A percentile compares a stretch with the other conserved stretches of the same genome.
phyloP scores from a whole-genome alignment of 73 alveolate genomes.

The Paraurostyla sp. region DNA sequence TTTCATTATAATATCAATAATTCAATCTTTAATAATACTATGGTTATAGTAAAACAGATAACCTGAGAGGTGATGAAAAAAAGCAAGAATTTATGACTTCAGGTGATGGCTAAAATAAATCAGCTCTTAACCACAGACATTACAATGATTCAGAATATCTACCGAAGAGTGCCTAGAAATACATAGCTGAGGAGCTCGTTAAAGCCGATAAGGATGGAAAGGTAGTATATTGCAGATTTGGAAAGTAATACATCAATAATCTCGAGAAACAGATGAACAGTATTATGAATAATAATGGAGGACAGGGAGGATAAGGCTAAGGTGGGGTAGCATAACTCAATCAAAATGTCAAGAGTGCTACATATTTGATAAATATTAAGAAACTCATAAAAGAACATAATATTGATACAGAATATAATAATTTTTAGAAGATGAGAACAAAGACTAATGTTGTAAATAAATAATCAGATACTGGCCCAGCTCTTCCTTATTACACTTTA shows the following conservation, averaged over 20 bases:
- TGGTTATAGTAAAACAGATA: conserved; percentile 14
- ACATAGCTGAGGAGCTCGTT: conserved; percentile 29
- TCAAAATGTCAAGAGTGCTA: conserved; percentile 15
- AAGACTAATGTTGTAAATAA: neutral
- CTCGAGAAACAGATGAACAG: conserved; percentile 31
- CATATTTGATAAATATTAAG: conserved; percentile 55
- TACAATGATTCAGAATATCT: neutral
- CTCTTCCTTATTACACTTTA: conserved; percentile 46
- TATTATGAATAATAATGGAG: neutral
- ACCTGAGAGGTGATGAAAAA: conserved; percentile 16
- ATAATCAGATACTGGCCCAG: conserved; percentile 18
- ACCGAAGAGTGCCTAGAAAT: neutral
- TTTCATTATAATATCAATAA: too few species aligned
- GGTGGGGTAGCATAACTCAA: neutral
- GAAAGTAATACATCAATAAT: conserved; percentile 43
- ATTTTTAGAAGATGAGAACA: neutral
- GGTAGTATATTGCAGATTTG: conserved; percentile 57
- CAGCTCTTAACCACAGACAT: neutral
- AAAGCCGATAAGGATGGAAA: conserved; percentile 19
- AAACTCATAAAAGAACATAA: conserved; percentile 63
- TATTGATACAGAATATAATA: conserved; percentile 42
- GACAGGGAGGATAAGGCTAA: neutral
- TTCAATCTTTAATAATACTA: neutral
- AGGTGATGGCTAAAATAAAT: too few species aligned
- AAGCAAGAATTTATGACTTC: neutral